Evolutionary conservation across 768 basidiomycete species (phyloP), one percentile per base, ranked within the genome.

Genomic region (Tylopilus balloui): DNA sequence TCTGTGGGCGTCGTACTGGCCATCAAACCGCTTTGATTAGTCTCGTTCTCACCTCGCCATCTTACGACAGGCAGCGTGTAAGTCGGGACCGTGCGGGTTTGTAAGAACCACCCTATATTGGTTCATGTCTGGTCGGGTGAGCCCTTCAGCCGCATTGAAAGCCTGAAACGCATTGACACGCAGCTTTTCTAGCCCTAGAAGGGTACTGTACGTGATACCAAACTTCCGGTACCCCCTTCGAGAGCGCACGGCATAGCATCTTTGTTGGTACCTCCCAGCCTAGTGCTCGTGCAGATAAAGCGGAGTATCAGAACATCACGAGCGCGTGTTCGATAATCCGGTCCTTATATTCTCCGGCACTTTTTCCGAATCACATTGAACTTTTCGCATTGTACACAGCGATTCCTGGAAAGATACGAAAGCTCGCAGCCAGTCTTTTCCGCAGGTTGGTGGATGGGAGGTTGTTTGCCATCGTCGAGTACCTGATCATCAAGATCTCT

Each of bases 21-120:
- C 20, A 24, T 32, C 41, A 39, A 24, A 21, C 4, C 4, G 31
- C 11, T 27, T 10, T 2, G 13, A 14, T 24, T 12, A 19, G 4
- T n/a, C 21, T 32, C 9, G 17, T 42, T 55, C 43, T 35, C 53
- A 36, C 28, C 17, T 31, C 15, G 17, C n/a, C 34, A 34, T 47
- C 38, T 56, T 42, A 56, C 53, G 54, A 42, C 21, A 56, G 28
- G 9, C 12, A 38, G 15, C 32, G 19, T 19, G 24, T 27, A 41
- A 29, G 25, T 29, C 43, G 25, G 25, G 35, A 5, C 38, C 1
- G 19, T 19, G 2, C 4, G n/a, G 34, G 27, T 10, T 2, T 10
- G 27, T 27, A 5, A 27, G 14, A 34, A 17, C 34, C 0, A 15
- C n/a, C n/a, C n/a, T 32, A 32, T 7, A 15, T 32, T 6, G 15